Evolutionary conservation across 2,329 filamentous ascomycete species (phyloP).

Genomic region (Colletotrichum sp.): DNA sequence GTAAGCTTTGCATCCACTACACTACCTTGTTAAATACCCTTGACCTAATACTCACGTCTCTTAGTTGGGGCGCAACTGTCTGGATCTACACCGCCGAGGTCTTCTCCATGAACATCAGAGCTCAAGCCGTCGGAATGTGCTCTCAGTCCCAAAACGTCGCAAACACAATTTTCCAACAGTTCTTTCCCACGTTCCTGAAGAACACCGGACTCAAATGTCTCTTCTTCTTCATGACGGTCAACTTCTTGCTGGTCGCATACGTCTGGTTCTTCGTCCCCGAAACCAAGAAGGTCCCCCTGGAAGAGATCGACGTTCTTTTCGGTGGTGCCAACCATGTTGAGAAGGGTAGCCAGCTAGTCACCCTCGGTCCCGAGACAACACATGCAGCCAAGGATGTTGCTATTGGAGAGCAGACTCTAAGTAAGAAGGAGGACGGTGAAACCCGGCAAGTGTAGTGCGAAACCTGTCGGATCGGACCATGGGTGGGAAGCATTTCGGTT

Average conservation of each 20-base stretch:
- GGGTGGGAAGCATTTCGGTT: background rate
- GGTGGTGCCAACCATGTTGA: constrained; percentile 59
- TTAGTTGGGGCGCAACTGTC: constrained; percentile 51
- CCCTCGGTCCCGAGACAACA: background rate
- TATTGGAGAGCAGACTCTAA: background rate
- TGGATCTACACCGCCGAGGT: constrained; percentile 75
- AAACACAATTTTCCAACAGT: constrained; percentile 70
- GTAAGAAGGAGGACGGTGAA: constrained; percentile 1
- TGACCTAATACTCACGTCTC: background rate
- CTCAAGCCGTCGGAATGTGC: constrained; percentile 71
- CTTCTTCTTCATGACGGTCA: constrained; percentile 40
- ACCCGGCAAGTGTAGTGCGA: background rate
- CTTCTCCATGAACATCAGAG: constrained; percentile 73
- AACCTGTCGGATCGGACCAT: background rate
- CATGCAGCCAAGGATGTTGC: background rate
- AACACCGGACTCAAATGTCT: constrained; percentile 52
- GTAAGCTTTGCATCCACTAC: constrained; percentile 43
- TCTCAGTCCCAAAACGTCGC: constrained; percentile 65
- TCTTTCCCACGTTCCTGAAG: constrained; percentile 69
- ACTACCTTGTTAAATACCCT: background rate
- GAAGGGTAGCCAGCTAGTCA: constrained; percentile 52
- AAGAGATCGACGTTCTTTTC: constrained; percentile 61
- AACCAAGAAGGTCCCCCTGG: constrained; percentile 52
- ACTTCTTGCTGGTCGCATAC: constrained; percentile 50
- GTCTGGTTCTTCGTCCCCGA: constrained; percentile 56